Conservation (phyloP, 1,139 yeast genomes). For the Suhomyces bolitotheri region DNA sequence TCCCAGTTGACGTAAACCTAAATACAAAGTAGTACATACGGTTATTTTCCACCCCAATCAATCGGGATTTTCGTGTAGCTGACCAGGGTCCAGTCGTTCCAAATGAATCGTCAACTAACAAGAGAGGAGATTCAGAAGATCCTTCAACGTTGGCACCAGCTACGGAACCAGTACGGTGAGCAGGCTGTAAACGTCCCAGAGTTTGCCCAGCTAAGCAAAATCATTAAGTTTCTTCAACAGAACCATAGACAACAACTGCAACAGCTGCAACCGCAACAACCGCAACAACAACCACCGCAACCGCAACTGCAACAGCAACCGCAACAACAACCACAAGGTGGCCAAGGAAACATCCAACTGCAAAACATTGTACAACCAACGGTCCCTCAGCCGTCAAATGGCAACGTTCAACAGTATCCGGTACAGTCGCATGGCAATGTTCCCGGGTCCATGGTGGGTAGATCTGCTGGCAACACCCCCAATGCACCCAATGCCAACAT, state of each 20-base stretch:
- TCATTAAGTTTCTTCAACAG: constrained; percentile 54
- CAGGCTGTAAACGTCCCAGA: constrained; percentile 63
- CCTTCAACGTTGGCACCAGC: constrained; percentile 60
- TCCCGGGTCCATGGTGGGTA: background rate
- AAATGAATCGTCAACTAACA: constrained; percentile 26
- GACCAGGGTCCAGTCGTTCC: constrained; percentile 3
- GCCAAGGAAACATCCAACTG: constrained; percentile 9
- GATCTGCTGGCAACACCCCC: constrained; percentile 2
- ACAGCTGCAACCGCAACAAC: constrained; percentile 21
- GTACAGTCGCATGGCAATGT: constrained; percentile 3
- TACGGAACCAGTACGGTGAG: constrained; percentile 63
- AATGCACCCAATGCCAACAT: constrained; percentile 6
- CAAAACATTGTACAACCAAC: constrained; percentile 4
- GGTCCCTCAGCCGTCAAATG: constrained; percentile 6
- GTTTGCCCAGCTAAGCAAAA: constrained; percentile 57
- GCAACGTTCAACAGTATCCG: constrained; percentile 8
- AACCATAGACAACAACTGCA: constrained; percentile 30
- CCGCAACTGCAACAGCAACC: constrained; percentile 8
- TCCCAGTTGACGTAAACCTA: constrained; percentile 2
- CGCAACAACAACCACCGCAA: constrained; percentile 11
- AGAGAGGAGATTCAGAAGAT: constrained; percentile 48
- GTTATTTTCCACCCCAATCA: constrained; percentile 4
- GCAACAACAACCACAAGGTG: constrained; percentile 10
- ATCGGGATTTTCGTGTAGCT: constrained; percentile 4
- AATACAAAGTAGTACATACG: constrained; percentile 1